Evolutionary conservation across 192 early-diverging fungal species (phyloP).

Genomic region (Dissophora globulifera): DNA sequence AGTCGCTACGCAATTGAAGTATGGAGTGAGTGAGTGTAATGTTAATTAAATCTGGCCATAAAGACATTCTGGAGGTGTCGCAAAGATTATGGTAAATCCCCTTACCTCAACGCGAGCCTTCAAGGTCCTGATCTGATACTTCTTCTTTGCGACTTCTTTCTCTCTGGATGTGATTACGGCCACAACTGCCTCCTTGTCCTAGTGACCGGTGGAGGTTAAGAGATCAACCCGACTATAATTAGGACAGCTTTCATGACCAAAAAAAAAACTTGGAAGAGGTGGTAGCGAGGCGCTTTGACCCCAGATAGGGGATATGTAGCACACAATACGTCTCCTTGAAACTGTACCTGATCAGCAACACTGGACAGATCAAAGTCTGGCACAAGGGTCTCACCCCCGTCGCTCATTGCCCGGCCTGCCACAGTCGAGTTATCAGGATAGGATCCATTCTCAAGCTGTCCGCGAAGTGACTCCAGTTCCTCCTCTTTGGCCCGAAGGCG

Average conservation of each 20-base stretch:
- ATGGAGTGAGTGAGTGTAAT: neutral
- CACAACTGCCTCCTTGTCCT: conserved; percentile 30
- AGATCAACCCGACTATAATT: neutral
- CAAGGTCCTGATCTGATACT: conserved; percentile 28
- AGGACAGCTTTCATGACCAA: too few relatives aligned
- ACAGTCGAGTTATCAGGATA: too few relatives aligned
- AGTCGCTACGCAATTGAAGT: conserved; percentile 10
- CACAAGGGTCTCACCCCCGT: conserved; percentile 41
- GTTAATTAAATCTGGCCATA: neutral
- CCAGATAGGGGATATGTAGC: neutral
- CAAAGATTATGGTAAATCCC: neutral
- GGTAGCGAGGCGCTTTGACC: too few relatives aligned
- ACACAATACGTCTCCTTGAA: neutral
- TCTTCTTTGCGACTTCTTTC: conserved; percentile 26
- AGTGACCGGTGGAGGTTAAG: too few relatives aligned
- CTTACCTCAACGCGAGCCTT: conserved; percentile 29
- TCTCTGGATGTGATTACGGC: conserved; percentile 20
- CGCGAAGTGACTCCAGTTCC: conserved; percentile 12
- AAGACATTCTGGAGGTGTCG: too few relatives aligned
- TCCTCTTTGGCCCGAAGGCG: conserved; percentile 20
- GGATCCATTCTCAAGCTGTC: neutral
- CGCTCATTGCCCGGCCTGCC: conserved; percentile 33
- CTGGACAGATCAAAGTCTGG: conserved; percentile 35
- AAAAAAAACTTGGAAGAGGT: too few relatives aligned
- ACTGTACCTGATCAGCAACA: conserved; percentile 19